Evolutionary conservation across 106 monocot genomes (phyloP), one percentile per base, ranked within the genome.

Genomic region (Dendrobium catenatum): DNA sequence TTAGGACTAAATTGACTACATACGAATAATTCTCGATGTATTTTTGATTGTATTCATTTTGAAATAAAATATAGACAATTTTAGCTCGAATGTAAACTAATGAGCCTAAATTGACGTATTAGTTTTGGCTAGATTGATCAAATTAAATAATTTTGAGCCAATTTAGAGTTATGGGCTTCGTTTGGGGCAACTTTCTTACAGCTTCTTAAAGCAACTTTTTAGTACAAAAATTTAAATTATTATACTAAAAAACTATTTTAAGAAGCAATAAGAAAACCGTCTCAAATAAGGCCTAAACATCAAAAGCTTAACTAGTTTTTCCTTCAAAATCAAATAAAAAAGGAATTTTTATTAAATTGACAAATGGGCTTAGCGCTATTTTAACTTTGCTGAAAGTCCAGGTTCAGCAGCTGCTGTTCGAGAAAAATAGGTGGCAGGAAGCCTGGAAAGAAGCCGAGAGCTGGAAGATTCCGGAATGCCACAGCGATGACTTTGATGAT

Each of bases 391-490:
- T 58, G 4, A 18, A 18, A 58, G 20, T 46, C 8, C 61, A 92
- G 92, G 92, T 92, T 2, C 16, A 88, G 48, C 76, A 90, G 33
- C 72, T 88, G 1, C 56, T 92, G 37, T 79, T 79, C 16, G 82
- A 86, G 13, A 64, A 44, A 43, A 47, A 89, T 78, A 46, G 46
- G 4, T 46, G 46, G 46, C 46, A 7, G 46, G 46, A 46, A 46
- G 84, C 77, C 18, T 79, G 82, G 19, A 75, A 75, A 58, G 86
- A 51, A 40, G 79, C 78, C 6, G 80, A 88, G 76, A 86, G 76
- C 68, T 89, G 86, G 89, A 86, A 85, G 64, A 79, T 81, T 41
- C 78, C 68, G 7, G 89, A 86, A 22, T 54, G 56, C 24, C 78
- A 83, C 8, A 47, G 20, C 8, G 84, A 84, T 37, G 82, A 83